Base-by-base conservation (phyloP, 345 rosid genomes). In the Dipteronia sinensis region DNA sequence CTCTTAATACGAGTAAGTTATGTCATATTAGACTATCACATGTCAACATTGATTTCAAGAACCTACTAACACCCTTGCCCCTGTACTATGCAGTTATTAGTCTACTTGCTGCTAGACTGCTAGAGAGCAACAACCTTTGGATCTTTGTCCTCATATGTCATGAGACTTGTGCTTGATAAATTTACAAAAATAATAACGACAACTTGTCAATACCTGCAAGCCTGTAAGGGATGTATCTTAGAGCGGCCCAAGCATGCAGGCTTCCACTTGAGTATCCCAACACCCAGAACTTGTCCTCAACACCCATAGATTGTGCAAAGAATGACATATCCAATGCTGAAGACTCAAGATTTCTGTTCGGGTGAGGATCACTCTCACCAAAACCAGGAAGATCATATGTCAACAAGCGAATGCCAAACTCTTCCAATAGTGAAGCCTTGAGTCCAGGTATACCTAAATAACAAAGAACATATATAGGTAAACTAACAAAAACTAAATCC, bases 381-480 rank as follows among this genome's bases (percentile, higher is more conserved):
- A 89, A 91, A 80, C 95, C 95, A 22, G 93, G 95, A 77, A 89
- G 95, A 83, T 91, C 95, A 83, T 87, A 91, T 12, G 93, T 86
- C 77, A 91, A 65, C 76, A 91, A 81, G 65, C 81, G 83, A 77
- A 91, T 58, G 20, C 93, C 95, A 87, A 91, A 91, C 83, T 91
- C 93, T 77, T 88, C 88, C 82, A 91, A 74, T 3, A 89, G 76
- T 10, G 92, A 88, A 78, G 79, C 83, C 85, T 88, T 89, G 72
- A 91, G 70, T 71, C 95, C 95, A 22, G 95, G 93, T 64, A 91
- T 79, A 66, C 93, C 95, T 91, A 80, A 63, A 65, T 23, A 1
- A 22, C n/a, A 11, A 38, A 49, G 40, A 76, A 29, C 9, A 67
- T 16, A 29, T 8, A 67, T n/a, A 40, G 10, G 42, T 11, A 67